Base-by-base conservation (phyloP, 176 grass and related monocot genomes). In the Zea luxurians region DNA sequence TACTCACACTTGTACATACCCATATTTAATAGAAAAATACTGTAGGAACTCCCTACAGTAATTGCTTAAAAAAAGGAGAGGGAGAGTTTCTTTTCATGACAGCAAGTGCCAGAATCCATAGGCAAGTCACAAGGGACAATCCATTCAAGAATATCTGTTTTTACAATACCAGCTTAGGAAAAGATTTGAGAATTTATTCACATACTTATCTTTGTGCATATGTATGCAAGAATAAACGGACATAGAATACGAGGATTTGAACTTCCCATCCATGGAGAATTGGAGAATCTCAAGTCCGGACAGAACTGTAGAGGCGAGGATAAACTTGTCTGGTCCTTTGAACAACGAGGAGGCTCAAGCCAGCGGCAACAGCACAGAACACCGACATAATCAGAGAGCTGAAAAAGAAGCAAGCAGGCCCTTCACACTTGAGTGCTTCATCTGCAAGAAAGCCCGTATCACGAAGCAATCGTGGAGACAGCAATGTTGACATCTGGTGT, bases 371-470 rank as follows among this genome's bases (percentile, higher is more conserved):
- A 27, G 84, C 4, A 21, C 93, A 97, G 38, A 90, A 45, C 44
- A 66, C 83, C 1, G 88, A 88, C 90, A 97, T 90, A 44, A 97
- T 84, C 62, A 92, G 46, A 5, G 93, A 96, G 21, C 87, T 92
- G 61, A 78, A 40, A 58, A 92, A 92, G 81, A 97, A 97, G 60
- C 88, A 92, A 81, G 82, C 64, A 49, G 85, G 2, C 36, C 88
- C 90, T 68, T 88, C 83, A 80, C 88, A 97, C 18, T 92, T 97
- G 27, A 90, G 16, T 34, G 78, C 48, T 17, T 38, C 85, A 34
- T 83, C 77, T 13, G 77, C 85, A 60, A 82, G 81, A 52, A 88
- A 48, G 12, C 48, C 16, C 35, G 70, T 74, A 13, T 54, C 73
- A 6, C 4, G 59, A 65, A 86, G 66, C 11, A 66, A 73, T 60